A percentile compares a stretch with the other conserved stretches of the same genome.
phyloP scores from a whole-genome alignment of 2,329 filamentous ascomycete genomes.

The Venturia oleaginea region DNA sequence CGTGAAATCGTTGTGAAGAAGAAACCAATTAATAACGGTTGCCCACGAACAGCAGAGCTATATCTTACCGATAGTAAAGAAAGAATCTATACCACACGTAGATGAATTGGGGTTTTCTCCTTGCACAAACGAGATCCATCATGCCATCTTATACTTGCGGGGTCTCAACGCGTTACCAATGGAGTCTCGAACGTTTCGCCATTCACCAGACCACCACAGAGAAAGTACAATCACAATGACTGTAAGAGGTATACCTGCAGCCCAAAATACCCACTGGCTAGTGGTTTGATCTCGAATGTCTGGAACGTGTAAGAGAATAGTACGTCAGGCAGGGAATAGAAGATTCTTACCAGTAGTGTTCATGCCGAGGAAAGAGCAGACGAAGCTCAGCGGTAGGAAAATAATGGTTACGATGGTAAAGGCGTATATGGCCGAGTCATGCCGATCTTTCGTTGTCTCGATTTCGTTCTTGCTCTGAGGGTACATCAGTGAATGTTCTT shows the following conservation, averaged over 20 bases:
- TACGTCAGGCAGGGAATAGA: not conserved
- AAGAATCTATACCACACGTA: no score
- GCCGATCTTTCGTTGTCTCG: constrained; percentile 8
- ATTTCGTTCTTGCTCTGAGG: not conserved
- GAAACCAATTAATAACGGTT: no score
- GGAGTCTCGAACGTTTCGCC: constrained; percentile 16
- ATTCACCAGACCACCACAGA: constrained; percentile 19
- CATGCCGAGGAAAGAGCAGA: constrained; percentile 8
- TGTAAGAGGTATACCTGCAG: not conserved
- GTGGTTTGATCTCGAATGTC: constrained; percentile 5
- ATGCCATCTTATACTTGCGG: not conserved
- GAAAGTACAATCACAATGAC: not conserved
- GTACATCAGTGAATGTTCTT: not conserved
- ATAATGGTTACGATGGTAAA: constrained; percentile 12
- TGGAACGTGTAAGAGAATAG: not conserved
- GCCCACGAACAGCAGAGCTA: not conserved
- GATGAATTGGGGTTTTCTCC: no score
- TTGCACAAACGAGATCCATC: no score
- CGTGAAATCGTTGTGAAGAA: no score
- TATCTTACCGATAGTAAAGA: no score
- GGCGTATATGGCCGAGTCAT: constrained; percentile 10
- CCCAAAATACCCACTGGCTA: constrained; percentile 10
- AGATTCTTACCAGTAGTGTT: not conserved
- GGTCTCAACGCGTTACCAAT: not conserved
- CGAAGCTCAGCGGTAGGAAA: constrained; percentile 8